These are phyloP conservation scores for Fusarium annulatum DNA, from an alignment of 2,329 filamentous ascomycete genomes.

Conservation along the genomic window DNA sequence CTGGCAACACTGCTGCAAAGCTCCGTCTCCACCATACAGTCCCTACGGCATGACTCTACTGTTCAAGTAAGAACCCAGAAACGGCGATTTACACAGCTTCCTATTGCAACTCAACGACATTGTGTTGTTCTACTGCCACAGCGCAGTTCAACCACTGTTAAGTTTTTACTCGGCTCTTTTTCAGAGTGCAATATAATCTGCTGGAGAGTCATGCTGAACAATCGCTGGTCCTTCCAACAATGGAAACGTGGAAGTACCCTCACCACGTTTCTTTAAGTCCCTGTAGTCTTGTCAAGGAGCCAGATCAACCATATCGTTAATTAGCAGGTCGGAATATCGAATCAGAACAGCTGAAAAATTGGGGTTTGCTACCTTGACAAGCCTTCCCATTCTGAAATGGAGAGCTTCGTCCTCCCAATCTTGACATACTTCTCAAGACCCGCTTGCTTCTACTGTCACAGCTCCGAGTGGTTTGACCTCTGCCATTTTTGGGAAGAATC, in stretches of 20 bases:
- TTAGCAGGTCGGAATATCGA: background rate
- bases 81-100: background rate
- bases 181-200: background rate
- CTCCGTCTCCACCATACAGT: background rate
- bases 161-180: background rate
- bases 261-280: background rate
- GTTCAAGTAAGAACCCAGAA: constrained; percentile 7
- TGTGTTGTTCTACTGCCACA: background rate
- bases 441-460: background rate
- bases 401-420: background rate
- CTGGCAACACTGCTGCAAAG: background rate
- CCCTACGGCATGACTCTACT: constrained; percentile 12
- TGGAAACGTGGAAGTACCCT: background rate
- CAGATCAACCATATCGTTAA: background rate
- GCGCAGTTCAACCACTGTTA: background rate
- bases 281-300: background rate
- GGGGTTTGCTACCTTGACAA: background rate
- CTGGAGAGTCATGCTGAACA: background rate
- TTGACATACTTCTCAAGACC: background rate
- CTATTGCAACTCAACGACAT: background rate
- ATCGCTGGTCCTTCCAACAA: background rate
- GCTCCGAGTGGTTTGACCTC: background rate
- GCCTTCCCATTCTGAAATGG: background rate
- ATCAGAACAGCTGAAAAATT: background rate
- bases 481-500: background rate